Conservation (phyloP, 2,329 filamentous ascomycete genomes). For the Bimuria novae-zelandiae region DNA sequence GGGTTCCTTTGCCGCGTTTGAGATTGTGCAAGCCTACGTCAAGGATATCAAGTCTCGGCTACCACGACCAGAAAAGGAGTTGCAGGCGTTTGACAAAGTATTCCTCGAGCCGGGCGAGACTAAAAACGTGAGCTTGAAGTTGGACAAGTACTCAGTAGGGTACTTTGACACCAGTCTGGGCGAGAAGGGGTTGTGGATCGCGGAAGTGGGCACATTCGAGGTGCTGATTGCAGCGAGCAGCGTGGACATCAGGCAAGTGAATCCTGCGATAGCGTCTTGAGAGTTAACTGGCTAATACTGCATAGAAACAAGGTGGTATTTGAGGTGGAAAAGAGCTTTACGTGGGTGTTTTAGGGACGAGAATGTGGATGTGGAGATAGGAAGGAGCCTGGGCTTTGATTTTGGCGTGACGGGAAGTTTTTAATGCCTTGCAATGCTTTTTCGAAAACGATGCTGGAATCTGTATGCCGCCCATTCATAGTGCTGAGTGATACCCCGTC, state of each 20-base stretch:
- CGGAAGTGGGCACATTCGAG: conserved; percentile 66
- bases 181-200: conserved; percentile 60
- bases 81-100: conserved; percentile 66
- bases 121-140: conserved; percentile 34
- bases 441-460: too few relatives aligned
- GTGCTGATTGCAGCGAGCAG: conserved; percentile 66
- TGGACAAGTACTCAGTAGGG: conserved; percentile 55
- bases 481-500: too few relatives aligned
- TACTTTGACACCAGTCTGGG: conserved; percentile 66
- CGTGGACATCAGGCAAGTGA: conserved; percentile 63
- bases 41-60: conserved; percentile 65
- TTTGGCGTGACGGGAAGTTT: too few relatives aligned
- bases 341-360: neutral
- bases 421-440: too few relatives aligned
- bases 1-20: conserved; percentile 61
- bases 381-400: too few relatives aligned
- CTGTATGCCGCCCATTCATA: too few relatives aligned
- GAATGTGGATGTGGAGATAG: neutral
- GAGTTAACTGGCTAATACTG: neutral
- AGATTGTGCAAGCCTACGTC: conserved; percentile 72
- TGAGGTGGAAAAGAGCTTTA: conserved; percentile 3
- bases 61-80: conserved; percentile 70
- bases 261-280: neutral
- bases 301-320: neutral
- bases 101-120: conserved; percentile 45